Base-by-base conservation (phyloP, 1,284 basidiomycete species). In the Malassezia equina region DNA sequence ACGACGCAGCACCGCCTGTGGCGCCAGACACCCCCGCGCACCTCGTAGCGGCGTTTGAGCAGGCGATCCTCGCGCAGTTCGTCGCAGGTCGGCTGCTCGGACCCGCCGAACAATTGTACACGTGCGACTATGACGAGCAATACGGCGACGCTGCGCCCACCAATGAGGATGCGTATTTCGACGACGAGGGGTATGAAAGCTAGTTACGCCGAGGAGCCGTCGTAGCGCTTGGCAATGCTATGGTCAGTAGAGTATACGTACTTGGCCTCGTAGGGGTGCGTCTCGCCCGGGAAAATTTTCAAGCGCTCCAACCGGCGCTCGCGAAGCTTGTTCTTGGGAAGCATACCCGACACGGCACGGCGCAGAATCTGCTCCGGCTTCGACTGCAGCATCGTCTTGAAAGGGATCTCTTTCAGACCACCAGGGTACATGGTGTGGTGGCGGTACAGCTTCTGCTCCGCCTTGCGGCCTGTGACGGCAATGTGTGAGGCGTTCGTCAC, bases 361-460 rank as follows among this genome's bases (percentile, higher is more conserved):
- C 69, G 59, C 36, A 74, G 69, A 42, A 74, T 71, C 63, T 95
- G 86, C 61, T 94, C 90, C 3, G 91, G 90, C 65, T 89, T 86
- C 67, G 82, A 82, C 52, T 82, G 61, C 58, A 71, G 65, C 69
- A 71, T 68, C 28, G 62, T 48, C 52, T 66, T 61, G 63, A 67
- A 73, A 45, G 58, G 63, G 49, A 65, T 69, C 52, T 65, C 68
- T 57, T 95, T 94, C 74, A 96, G 76, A 28, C 90, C 91, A 52
- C 94, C 93, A 0, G 91, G 88, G 71, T 81, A 96, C 83, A 90
- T 90, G 0, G 90, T 83, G 74, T 98, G 90, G 66, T 86, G 85
- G 49, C 86, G 79, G 78, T 90, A 98, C 17, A 93, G 75, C 64
- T 90, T 81, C 71, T 96, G 89, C 55, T 88, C 81, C 8, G 82